Evolutionary conservation across 192 early-diverging fungal species (phyloP), one percentile per base, ranked within the genome.

Genomic region (Linderina pennispora): DNA sequence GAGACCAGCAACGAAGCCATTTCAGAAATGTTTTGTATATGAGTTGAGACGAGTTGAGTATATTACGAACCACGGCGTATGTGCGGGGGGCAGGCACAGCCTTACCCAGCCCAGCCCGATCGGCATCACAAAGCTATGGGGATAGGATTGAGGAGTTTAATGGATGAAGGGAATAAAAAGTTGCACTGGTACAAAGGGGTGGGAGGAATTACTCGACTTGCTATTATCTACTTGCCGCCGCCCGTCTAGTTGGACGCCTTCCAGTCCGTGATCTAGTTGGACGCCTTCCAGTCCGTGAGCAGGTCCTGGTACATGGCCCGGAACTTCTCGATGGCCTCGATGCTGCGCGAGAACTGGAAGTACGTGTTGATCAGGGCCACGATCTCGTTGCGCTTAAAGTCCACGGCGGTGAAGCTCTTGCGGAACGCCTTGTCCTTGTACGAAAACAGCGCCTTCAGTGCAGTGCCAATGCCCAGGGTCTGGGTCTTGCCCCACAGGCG

Each of bases 401-500:
- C 61, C 31, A 74, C 53, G 1, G 64, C 36, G n/a, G 62, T 74
- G 48, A 64, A 62, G 23, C 50, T 53, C 24, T 58, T 53, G 16
- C 48, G 50, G 62, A 77, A 70, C 1, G 60, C 72, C 41, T 78
- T 77, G 36, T 96, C 90, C 16, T 82, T 87, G 60, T 87, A 90
- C 4, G 91, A 90, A 64, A 99, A 98, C 36, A 99, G 74, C 14
- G 94, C 73, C 67, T 99, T 99, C 31, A 99, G 76, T 2, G 95
- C 97, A 0, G 95, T 93, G 42, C 87, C 97, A n/a, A 99, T 66
- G 6, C 97, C 96, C 50, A 87, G 82, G 1, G 82, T 85, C 76
- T 99, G 97, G 7, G 96, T 54, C 58, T 99, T 99, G 19, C 97
- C 97, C 97, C 97, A 99, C 23, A 99, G 70, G 32, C 90, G 65